phyloP scores from a whole-genome alignment of 73 alveolate species.

The Paramecium biaurelia region DNA sequence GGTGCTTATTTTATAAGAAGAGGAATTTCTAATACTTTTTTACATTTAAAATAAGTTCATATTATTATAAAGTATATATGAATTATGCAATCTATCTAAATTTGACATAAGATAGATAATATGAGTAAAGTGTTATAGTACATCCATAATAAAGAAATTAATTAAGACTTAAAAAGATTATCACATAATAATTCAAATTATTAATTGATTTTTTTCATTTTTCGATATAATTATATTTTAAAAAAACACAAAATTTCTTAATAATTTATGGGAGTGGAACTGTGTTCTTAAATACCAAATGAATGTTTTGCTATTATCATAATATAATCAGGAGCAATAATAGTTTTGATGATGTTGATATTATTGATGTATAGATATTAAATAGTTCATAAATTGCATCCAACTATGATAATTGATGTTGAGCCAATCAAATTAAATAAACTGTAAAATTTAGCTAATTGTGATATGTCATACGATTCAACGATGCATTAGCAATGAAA shows the following conservation, averaged over 20 bases:
- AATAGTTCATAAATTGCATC: not conserved
- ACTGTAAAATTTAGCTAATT: not conserved
- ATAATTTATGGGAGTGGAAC: not conserved
- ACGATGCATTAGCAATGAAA: not conserved
- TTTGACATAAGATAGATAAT: no score
- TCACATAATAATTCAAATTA: no score
- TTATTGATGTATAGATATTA: not conserved
- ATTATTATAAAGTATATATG: no score
- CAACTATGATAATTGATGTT: not conserved
- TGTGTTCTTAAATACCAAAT: not conserved
- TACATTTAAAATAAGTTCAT: not conserved
- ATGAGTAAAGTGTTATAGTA: no score
- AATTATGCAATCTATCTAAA: no score
- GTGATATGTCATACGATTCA: not conserved
- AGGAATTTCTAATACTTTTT: not conserved
- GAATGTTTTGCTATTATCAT: not conserved
- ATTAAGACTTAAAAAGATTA: no score
- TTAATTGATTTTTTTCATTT: no score
- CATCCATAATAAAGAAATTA: no score
- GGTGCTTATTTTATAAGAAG: not conserved
- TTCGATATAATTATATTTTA: no score
- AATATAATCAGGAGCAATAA: not conserved
- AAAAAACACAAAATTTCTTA: no score
- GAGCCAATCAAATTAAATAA: not conserved
- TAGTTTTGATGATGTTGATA: not conserved